Conservation (phyloP, 768 basidiomycete genomes). For the Sporobolomyces pararoseus region DNA sequence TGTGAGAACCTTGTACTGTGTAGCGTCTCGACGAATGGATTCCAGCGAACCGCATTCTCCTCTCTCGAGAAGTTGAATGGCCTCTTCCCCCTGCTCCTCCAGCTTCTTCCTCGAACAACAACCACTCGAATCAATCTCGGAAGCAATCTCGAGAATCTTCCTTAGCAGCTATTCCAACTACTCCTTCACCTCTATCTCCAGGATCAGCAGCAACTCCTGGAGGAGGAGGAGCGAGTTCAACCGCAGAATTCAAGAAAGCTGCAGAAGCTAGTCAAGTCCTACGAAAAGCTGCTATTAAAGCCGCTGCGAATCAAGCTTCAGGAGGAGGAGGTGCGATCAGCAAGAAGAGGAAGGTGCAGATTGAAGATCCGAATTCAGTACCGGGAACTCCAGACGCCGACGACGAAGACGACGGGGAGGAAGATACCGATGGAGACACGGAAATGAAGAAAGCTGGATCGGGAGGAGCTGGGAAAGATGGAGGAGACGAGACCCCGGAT, state of each 20-base stretch:
- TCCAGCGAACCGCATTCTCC: constrained; percentile 74
- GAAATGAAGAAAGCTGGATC: constrained; percentile 49
- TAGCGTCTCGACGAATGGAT: constrained; percentile 94
- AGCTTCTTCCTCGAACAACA: constrained; percentile 3
- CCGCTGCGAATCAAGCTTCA: constrained; percentile 56
- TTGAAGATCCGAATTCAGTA: constrained; percentile 17
- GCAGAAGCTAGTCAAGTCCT: constrained; percentile 30
- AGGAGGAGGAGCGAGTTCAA: constrained; percentile 4
- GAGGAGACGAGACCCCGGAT: constrained; percentile 1
- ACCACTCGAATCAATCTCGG: constrained; percentile 14
- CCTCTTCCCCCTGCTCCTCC: constrained; percentile 53
- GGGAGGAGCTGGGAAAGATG: constrained; percentile 49
- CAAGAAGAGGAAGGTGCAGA: constrained; percentile 43
- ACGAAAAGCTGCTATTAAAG: constrained; percentile 50
- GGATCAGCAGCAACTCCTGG: not conserved
- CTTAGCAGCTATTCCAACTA: not conserved
- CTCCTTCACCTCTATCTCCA: not conserved
- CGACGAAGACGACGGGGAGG: constrained; percentile 33
- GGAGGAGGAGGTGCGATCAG: constrained; percentile 6
- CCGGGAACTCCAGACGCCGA: constrained; percentile 26
- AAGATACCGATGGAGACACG: constrained; percentile 37
- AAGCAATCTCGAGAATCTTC: constrained; percentile 34
- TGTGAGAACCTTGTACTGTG: too few species aligned
- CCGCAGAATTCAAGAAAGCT: constrained; percentile 46
- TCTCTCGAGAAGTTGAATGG: constrained; percentile 86